Conservation (phyloP, 306 rosid species). For the Pyrus pyrifolia region DNA sequence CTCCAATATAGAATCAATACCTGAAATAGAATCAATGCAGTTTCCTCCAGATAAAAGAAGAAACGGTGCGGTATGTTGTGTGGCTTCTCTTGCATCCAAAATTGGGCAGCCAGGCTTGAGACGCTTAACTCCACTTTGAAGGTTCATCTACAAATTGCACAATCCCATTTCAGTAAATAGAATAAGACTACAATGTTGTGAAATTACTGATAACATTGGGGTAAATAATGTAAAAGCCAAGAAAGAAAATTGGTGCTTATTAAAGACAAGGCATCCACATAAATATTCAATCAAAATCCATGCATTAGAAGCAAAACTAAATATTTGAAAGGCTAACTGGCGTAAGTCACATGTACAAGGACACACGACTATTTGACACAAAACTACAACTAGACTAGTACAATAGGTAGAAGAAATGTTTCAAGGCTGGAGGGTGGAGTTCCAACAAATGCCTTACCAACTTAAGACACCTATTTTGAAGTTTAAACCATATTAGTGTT, state of each 20-base stretch:
- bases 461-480: not conserved
- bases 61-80: conserved; percentile 24
- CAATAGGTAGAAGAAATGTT: not conserved
- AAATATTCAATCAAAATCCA: too few relatives aligned
- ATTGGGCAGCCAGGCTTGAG: conserved; percentile 22
- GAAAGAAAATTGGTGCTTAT: not conserved
- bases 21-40: conserved; percentile 56
- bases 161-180: conserved; percentile 9
- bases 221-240: not conserved
- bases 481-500: not conserved
- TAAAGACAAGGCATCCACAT: not conserved
- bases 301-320: not conserved
- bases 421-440: not conserved
- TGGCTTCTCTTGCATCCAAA: conserved; percentile 30
- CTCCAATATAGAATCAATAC: conserved; percentile 81
- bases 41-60: conserved; percentile 49
- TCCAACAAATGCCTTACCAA: not conserved
- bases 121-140: conserved; percentile 24
- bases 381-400: not conserved
- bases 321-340: not conserved
- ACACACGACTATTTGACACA: not conserved
- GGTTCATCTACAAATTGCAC: conserved; percentile 5
- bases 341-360: not conserved
- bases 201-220: not conserved
- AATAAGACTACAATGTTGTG: not conserved